Evolutionary conservation across 2,329 filamentous ascomycete genomes (phyloP).

Genomic region (Aspergillus sp.): DNA sequence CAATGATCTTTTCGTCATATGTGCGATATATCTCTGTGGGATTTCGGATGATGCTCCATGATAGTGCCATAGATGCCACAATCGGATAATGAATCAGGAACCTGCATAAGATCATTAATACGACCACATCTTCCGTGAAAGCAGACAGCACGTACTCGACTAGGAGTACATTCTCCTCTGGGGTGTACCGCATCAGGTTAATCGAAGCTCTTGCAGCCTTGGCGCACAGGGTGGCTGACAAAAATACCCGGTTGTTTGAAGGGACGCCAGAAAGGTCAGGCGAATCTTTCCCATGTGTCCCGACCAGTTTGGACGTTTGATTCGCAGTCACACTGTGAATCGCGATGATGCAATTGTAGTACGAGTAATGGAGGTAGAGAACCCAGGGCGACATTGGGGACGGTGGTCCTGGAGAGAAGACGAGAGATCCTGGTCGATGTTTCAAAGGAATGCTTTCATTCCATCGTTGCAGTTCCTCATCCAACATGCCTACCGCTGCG

Average conservation of each 20-base stretch:
- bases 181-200: conserved; percentile 14
- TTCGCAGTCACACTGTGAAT: conserved; percentile 13
- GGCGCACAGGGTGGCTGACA: conserved; percentile 14
- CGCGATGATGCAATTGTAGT: conserved; percentile 19
- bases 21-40: conserved; percentile 10
- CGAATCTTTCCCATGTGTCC: not conserved
- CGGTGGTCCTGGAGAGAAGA: not conserved
- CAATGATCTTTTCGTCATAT: conserved; percentile 13
- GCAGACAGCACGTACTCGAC: conserved; percentile 10
- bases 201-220: conserved; percentile 19
- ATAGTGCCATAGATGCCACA: conserved; percentile 15
- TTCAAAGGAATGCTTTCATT: conserved; percentile 10
- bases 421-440: conserved; percentile 9
- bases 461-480: conserved; percentile 15
- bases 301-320: conserved; percentile 1
- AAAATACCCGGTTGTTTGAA: conserved; percentile 7
- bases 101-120: not conserved
- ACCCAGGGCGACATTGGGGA: conserved; percentile 8
- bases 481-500: conserved; percentile 9
- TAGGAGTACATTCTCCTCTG: conserved; percentile 10
- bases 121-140: not conserved
- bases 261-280: not conserved
- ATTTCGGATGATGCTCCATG: conserved; percentile 15
- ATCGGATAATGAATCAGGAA: conserved; percentile 16
- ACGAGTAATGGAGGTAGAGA: conserved; percentile 16